Conservation (phyloP, 768 basidiomycete genomes). For the Tricholoma sp. region DNA sequence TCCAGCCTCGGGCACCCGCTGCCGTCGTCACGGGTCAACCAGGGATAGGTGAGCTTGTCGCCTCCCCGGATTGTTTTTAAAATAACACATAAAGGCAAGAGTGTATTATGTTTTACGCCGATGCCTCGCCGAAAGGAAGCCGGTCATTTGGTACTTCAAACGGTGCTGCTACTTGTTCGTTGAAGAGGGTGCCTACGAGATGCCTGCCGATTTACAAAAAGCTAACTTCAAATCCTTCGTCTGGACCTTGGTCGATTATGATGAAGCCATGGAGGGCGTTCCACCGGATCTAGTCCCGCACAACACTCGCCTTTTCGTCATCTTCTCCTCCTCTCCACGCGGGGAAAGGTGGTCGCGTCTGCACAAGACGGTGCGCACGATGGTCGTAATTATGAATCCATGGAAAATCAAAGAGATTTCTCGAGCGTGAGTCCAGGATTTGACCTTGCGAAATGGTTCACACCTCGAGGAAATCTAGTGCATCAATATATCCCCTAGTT, state of each 20-base stretch:
- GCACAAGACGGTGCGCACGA: not conserved
- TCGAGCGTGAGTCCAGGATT: not conserved
- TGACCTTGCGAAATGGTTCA: not conserved
- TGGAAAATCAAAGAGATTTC: not conserved
- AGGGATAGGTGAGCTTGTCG: not conserved
- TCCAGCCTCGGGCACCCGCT: not conserved
- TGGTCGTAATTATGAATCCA: not conserved
- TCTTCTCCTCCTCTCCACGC: not conserved
- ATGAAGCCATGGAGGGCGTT: not conserved
- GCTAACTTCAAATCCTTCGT: not conserved
- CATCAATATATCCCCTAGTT: not conserved
- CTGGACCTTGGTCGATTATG: not conserved
- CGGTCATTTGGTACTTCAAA: slow-evolving; percentile 14
- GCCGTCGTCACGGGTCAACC: slow-evolving; percentile 11
- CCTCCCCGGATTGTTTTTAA: not conserved
- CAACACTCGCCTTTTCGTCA: not conserved
- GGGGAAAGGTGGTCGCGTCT: not conserved
- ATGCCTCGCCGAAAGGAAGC: slow-evolving; percentile 15
- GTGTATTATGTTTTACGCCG: slow-evolving; percentile 11
- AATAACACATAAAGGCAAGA: slow-evolving; percentile 10
- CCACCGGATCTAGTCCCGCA: not conserved
- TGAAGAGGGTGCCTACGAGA: not conserved
- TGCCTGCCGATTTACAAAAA: not conserved
- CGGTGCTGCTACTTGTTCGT: not conserved
- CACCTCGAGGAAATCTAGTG: not conserved